Base-by-base conservation (phyloP, 805 yeast species). In the Geotrichum ghanense region DNA sequence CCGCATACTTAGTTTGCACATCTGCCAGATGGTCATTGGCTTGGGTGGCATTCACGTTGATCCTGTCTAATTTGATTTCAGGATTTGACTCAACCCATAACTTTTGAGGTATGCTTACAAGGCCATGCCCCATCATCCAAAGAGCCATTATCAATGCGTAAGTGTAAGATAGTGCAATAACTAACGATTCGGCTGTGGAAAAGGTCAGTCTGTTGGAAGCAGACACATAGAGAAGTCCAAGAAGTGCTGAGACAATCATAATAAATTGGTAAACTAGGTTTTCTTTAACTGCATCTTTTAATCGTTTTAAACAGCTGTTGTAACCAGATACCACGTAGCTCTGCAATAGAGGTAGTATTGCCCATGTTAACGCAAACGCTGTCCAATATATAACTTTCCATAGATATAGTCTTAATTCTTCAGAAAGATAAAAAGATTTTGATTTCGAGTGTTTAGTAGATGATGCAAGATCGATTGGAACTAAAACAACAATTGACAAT, bases 121-220 rank as follows among this genome's bases (percentile, higher is more conserved):
- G 63, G 0, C 95, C 95, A 60, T 85, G 89, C 2, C 89, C 84
- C 83, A 86, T 78, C 48, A 86, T 65, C 90, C 92, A 84, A 19
- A 83, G 71, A 1, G 90, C 87, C 34, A 86, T 57, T 1, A 80
- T 68, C 57, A 86, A 69, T 0, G 94, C 75, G 60, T 84, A 86
- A 17, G 82, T 78, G 59, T 86, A 92, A 1, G 92, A 76, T 10
- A 83, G 56, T 0, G 92, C 89, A 51, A 86, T 81, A 17, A 82
- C 70, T 63, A 86, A 71, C 24, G 79, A 72, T 59, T 79, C 81
- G 53, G 86, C 63, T 27, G 78, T 76, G 27, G 66, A 65, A 44
- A 79, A 66, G 0, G 74, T 64, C 41, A 80, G 67, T 0, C 82
- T 83, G 10, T 76, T 69, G 20, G 71, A 74, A 40, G 74, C 53